phyloP scores from a whole-genome alignment of 1,139 yeast species.

The Meyerozyma athensensis region DNA sequence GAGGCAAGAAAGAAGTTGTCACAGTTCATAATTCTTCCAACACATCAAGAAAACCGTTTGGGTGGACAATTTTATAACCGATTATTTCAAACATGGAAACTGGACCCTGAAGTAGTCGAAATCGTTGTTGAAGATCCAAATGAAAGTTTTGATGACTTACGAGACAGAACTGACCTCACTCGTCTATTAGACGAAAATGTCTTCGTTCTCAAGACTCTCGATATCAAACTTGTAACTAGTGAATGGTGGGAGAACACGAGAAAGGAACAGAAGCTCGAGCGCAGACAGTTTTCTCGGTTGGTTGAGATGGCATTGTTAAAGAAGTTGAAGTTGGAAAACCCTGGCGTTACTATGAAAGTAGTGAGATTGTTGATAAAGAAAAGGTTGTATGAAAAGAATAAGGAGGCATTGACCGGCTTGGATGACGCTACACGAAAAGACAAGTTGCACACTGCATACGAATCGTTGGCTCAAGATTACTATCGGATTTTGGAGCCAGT shows the following conservation, averaged over 20 bases:
- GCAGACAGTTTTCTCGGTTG: conserved; percentile 72
- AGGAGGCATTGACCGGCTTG: conserved; percentile 67
- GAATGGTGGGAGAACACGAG: conserved; percentile 43
- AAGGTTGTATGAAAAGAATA: conserved; percentile 71
- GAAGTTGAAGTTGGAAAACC: conserved; percentile 21
- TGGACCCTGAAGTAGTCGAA: conserved; percentile 54
- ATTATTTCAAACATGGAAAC: conserved; percentile 51
- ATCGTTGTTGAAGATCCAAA: conserved; percentile 94
- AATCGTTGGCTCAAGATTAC: conserved; percentile 66
- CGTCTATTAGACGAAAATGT: conserved; percentile 30
- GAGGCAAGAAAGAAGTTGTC: conserved; percentile 72
- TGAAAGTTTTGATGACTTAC: conserved; percentile 84
- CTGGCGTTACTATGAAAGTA: conserved; percentile 24
- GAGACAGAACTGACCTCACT: conserved; percentile 76
- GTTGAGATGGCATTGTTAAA: conserved; percentile 69
- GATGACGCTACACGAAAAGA: conserved; percentile 58
- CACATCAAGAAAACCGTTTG: conserved; percentile 63
- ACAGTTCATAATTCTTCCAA: conserved; percentile 82
- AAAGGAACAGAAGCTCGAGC: conserved; percentile 55
- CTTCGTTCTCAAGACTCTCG: conserved; percentile 20
- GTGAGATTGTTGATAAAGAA: conserved; percentile 63
- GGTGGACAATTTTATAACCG: conserved; percentile 65
- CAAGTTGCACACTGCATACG: conserved; percentile 73
- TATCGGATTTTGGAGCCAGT: conserved; percentile 45
- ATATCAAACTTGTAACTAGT: conserved; percentile 19